phyloP scores from a whole-genome alignment of 139 green algal species.

The Chlorella sp. region DNA sequence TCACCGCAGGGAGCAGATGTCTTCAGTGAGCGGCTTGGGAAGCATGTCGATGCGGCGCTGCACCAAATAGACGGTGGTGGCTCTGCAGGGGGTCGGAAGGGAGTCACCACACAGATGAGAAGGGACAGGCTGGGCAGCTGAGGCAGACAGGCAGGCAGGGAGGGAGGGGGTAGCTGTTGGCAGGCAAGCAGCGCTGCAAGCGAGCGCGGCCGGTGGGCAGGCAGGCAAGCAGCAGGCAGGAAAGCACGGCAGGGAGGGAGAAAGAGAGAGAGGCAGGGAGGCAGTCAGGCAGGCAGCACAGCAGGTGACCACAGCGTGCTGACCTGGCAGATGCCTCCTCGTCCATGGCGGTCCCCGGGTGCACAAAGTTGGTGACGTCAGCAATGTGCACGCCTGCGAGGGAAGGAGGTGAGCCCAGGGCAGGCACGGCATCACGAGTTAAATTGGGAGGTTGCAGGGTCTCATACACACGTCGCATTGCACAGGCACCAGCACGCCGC shows the following conservation, averaged over 20 bases:
- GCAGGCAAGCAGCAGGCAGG: neutral
- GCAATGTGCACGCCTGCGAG: constrained; percentile 89
- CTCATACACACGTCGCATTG: neutral
- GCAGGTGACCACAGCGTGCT: neutral
- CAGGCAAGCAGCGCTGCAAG: neutral
- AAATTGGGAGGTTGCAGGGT: neutral
- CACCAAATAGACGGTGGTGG: constrained; percentile 88
- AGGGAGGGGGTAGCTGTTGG: neutral
- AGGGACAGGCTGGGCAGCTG: neutral
- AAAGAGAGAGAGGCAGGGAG: neutral
- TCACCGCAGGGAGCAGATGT: constrained; percentile 86
- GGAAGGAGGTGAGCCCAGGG: neutral
- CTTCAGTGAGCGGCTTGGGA: constrained; percentile 91
- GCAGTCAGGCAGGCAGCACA: neutral
- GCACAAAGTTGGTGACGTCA: constrained; percentile 93
- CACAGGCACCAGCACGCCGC: neutral
- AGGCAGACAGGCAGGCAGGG: neutral
- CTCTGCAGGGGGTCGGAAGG: constrained; percentile 5
- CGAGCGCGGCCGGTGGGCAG: too few species aligned
- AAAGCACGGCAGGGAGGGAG: too few species aligned
- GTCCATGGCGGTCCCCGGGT: constrained; percentile 80
- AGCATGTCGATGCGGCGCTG: constrained; percentile 94
- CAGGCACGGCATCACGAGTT: neutral
- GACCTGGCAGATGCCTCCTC: constrained; percentile 74
- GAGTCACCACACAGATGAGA: neutral